A percentile compares a stretch with the other conserved stretches of the same genome.
These are phyloP conservation scores for Fusarium nurragi DNA, from an alignment of 2,329 filamentous ascomycete genomes.

Conservation along the genomic window DNA sequence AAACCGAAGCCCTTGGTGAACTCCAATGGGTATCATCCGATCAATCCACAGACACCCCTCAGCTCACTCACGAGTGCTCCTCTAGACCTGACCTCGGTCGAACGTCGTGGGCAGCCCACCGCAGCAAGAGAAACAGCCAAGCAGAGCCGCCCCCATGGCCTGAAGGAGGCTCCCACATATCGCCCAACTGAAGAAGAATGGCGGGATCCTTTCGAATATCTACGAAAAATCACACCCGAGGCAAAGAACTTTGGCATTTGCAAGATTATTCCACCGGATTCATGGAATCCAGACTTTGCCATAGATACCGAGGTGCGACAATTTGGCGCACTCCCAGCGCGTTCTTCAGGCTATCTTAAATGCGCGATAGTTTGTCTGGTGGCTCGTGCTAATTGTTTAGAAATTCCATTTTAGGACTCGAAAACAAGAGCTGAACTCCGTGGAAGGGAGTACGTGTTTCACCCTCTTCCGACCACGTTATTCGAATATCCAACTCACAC, in stretches of 20 bases:
- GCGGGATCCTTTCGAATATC: conserved; percentile 92
- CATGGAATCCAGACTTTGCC: conserved; percentile 93
- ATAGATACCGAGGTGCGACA: conserved; percentile 88
- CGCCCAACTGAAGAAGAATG: conserved; percentile 92
- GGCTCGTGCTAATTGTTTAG: conserved; percentile 56
- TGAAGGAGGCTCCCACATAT: conserved; percentile 91
- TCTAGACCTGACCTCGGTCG: conserved; percentile 88
- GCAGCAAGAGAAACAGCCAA: conserved; percentile 79
- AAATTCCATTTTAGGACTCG: conserved; percentile 96
- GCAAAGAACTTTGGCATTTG: conserved; percentile 89
- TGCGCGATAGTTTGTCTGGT: conserved; percentile 2
- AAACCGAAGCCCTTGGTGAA: conserved; percentile 65
- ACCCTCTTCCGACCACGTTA: not conserved
- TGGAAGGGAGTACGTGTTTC: conserved; percentile 86
- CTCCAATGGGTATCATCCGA: conserved; percentile 63
- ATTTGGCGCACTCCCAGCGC: conserved; percentile 11
- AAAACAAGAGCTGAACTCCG: conserved; percentile 95
- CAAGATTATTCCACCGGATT: conserved; percentile 93
- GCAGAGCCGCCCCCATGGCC: conserved; percentile 80
- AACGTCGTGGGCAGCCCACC: conserved; percentile 85
- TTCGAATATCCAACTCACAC: conserved; percentile 47
- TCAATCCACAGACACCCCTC: conserved; percentile 61
- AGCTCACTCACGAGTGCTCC: conserved; percentile 68
- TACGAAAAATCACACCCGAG: conserved; percentile 89
- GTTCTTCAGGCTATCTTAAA: conserved; percentile 4